phyloP scores from a whole-genome alignment of 345 rosid species.

The Luvunga scandens region DNA sequence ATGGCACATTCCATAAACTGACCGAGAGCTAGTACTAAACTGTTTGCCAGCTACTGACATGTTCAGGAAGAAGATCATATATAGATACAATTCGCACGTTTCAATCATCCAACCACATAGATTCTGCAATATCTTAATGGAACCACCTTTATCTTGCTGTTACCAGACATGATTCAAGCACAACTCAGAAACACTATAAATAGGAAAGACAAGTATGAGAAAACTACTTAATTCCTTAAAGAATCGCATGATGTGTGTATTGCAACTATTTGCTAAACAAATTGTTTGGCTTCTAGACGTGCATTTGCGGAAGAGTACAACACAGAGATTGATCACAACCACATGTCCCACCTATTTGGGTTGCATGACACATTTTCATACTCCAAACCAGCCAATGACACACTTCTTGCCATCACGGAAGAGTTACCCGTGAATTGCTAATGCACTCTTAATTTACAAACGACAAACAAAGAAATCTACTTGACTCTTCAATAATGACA shows the following conservation, averaged over 20 bases:
- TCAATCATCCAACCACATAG: neutral
- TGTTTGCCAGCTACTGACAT: neutral
- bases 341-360: neutral
- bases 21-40: neutral
- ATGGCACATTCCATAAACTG: neutral
- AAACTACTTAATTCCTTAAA: constrained; percentile 4
- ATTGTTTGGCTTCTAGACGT: neutral
- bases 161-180: neutral
- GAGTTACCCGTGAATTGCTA: neutral
- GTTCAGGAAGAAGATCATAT: neutral
- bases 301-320: neutral
- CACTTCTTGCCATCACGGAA: neutral
- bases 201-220: neutral
- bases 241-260: neutral
- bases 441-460: neutral
- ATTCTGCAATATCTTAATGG: neutral
- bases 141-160: neutral
- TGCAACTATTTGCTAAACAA: neutral
- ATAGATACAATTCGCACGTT: too few species aligned
- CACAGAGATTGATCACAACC: neutral
- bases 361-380: neutral
- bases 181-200: neutral
- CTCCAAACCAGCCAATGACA: neutral
- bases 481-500: neutral
- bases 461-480: neutral